Base-by-base conservation (phyloP, 2,329 filamentous ascomycete species). In the Fusarium anthophilum region DNA sequence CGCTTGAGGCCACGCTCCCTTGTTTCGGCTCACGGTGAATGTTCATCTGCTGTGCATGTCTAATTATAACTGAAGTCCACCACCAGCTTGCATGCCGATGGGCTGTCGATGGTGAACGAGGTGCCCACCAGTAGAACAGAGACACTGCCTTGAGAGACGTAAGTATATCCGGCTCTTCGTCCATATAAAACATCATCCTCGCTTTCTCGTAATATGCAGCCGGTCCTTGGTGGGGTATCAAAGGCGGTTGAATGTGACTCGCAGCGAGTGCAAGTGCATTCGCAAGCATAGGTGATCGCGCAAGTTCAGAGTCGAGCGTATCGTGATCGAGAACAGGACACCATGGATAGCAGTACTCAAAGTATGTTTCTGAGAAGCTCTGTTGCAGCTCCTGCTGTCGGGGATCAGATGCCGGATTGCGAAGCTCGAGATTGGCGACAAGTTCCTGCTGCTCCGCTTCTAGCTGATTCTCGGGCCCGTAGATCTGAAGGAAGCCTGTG, bases 51-150 rank as follows among this genome's bases (percentile, higher is more conserved):
- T 86, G 84, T 5, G 83, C 84, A 63, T 84, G 82, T 18, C 84
- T 75, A 26, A 86, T 84, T 20, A 83, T 79, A 8, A 85, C 82
- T 82, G 0, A 37, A 17, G 83, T 85, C 84, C 84, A 86, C 84
- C 84, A 86, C 84, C 83, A 86, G 28, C 82, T 82, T 4, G 83
- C 81, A 69, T 86, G 80, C 5, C 81, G 79, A 55, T 83, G 81
- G 6, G 83, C 81, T 4, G 79, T 80, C 4, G 81, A 80, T 1
- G 84, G 83, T 39, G 81, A 76, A 0, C 80, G 77, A 12, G 84
- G 82, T 7, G 83, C 82, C 84, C 83, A 86, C 84, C 84, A 86
- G 76, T 85, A 86, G 43, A 85, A 84, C 5, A 86, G 64, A 2
- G 82, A 76, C 1, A 85, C 74, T 0, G 83, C 80, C 59, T 82